A percentile compares a stretch with the other conserved stretches of the same genome.
These are phyloP conservation scores for Fremontodendron californicum DNA, from an alignment of 345 rosid genomes.

Conservation along the genomic window DNA sequence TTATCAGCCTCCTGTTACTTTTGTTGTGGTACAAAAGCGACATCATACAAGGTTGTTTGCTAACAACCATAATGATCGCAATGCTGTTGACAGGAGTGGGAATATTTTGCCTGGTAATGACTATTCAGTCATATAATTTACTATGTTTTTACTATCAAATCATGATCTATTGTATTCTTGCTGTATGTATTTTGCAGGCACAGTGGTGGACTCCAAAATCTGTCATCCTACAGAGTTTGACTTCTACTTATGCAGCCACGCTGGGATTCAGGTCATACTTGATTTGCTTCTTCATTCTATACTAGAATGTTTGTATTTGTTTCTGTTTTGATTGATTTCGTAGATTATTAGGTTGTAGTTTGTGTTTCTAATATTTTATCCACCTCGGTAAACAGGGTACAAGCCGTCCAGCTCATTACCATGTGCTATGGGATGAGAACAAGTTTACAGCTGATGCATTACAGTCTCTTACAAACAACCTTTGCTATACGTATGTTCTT, in stretches of 20 bases:
- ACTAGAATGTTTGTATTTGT: not conserved
- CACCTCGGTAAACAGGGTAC: conserved; percentile 57
- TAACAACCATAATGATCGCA: conserved; percentile 63
- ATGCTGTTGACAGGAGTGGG: conserved; percentile 83
- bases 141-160: not conserved
- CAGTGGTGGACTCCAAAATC: conserved; percentile 96
- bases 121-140: not conserved
- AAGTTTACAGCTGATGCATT: conserved; percentile 89
- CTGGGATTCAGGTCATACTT: conserved; percentile 78
- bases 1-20: conserved; percentile 98
- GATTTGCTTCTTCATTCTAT: not conserved
- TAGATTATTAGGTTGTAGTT: not conserved
- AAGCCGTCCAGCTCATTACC: conserved; percentile 97
- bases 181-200: conserved; percentile 41
- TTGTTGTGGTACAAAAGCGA: conserved; percentile 98
- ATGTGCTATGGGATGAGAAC: conserved; percentile 98
- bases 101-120: conserved; percentile 81
- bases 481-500: conserved; percentile 81
- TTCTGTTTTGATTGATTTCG: not conserved
- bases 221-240: conserved; percentile 98
- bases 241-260: conserved; percentile 96
- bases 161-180: not conserved
- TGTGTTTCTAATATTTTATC: not conserved
- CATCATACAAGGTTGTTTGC: conserved; percentile 98
- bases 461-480: conserved; percentile 86